phyloP scores from a whole-genome alignment of 2,329 filamentous ascomycete genomes.

The Fusarium abutilonis region DNA sequence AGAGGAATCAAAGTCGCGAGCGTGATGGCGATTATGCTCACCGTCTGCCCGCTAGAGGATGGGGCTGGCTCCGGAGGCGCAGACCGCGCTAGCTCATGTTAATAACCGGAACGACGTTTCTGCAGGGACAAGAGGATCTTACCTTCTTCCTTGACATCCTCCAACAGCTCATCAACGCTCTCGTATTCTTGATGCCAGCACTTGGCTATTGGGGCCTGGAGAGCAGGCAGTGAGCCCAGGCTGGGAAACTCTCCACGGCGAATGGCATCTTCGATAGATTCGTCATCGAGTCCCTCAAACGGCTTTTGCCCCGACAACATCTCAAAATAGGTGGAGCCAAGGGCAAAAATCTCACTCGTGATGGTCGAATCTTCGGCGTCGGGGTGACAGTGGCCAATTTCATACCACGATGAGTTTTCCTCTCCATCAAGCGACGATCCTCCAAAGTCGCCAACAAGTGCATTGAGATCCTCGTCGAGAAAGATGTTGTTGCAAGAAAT shows the following conservation, averaged over 20 bases:
- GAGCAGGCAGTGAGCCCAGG: background rate
- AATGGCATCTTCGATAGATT: slow-evolving; percentile 1
- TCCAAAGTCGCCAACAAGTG: slow-evolving; percentile 3
- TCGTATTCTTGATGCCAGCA: slow-evolving; percentile 6
- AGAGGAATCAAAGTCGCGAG: background rate
- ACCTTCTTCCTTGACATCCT: slow-evolving; percentile 9
- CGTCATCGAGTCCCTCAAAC: slow-evolving; percentile 1
- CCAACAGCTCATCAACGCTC: slow-evolving; percentile 2
- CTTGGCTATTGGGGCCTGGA: background rate
- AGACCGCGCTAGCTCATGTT: background rate
- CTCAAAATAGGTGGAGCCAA: slow-evolving; percentile 9
- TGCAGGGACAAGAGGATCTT: background rate
- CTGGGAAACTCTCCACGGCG: background rate
- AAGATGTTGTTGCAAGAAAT: slow-evolving; percentile 13
- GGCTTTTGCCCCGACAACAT: background rate
- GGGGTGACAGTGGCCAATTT: slow-evolving; percentile 5
- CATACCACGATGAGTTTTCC: slow-evolving; percentile 3
- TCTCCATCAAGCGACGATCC: slow-evolving; percentile 7
- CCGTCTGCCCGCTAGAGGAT: background rate
- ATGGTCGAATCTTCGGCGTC: background rate
- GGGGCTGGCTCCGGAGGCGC: background rate
- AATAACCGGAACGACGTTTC: background rate
- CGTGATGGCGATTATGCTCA: background rate
- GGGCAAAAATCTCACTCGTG: slow-evolving; percentile 5
- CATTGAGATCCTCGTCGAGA: slow-evolving; percentile 4